A percentile compares a stretch with the other conserved stretches of the same genome.
These are phyloP conservation scores for Leptomonas seymouri DNA, from an alignment of 208 protist species.

Conservation along the genomic window DNA sequence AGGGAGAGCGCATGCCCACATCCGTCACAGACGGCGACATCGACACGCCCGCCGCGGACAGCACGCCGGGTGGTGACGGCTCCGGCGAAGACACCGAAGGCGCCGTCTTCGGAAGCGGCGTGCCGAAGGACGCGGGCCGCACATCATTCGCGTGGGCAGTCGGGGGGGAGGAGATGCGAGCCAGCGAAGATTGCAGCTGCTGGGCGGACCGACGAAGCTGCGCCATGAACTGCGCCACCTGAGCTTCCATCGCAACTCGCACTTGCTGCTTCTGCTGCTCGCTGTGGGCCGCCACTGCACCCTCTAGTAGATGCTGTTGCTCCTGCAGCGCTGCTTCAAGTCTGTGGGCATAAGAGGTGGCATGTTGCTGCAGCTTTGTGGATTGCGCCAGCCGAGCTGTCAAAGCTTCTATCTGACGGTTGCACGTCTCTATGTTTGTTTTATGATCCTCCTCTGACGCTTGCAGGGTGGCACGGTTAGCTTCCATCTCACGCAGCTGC, in stretches of 20 bases:
- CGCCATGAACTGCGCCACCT: constrained; percentile 5
- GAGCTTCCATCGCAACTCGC: constrained; percentile 11
- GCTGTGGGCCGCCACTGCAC: background rate
- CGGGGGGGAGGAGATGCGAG: background rate
- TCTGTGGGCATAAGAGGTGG: constrained; percentile 7
- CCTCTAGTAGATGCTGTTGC: background rate
- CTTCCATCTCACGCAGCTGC: constrained; percentile 4
- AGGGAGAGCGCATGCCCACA: background rate
- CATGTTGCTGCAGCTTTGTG: constrained; percentile 23
- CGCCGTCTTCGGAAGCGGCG: background rate
- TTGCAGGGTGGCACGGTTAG: background rate
- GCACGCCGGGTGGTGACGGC: constrained; percentile 9
- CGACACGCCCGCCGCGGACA: background rate
- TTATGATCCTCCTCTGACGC: constrained; percentile 1
- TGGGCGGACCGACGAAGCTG: constrained; percentile 13
- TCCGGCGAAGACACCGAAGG: constrained; percentile 4
- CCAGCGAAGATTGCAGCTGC: constrained; percentile 17
- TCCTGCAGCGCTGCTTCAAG: constrained; percentile 27
- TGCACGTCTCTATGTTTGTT: background rate
- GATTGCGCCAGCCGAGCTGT: constrained; percentile 21
- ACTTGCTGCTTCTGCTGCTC: constrained; percentile 1
- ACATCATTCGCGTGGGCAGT: background rate
- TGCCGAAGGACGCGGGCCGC: background rate
- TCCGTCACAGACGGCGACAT: background rate
- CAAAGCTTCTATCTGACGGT: constrained; percentile 12